These are phyloP conservation scores for Fusarium lyarnte DNA, from an alignment of 2,329 filamentous ascomycete genomes.

Conservation along the genomic window DNA sequence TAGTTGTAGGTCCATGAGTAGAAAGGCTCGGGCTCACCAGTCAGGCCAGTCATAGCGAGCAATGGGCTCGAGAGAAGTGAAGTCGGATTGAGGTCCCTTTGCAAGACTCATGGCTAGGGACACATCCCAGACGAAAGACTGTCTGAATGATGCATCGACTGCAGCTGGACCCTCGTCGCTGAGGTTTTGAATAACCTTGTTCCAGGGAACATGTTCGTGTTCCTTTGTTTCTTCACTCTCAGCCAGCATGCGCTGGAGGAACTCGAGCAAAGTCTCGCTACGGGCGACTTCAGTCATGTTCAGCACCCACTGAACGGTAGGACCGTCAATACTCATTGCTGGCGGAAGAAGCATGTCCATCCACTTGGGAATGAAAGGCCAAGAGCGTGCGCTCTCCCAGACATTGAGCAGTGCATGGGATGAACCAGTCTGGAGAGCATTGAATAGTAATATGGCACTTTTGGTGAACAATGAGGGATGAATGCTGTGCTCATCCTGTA, in stretches of 20 bases:
- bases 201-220: slow-evolving; percentile 50
- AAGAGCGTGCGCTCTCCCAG: slow-evolving; percentile 49
- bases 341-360: slow-evolving; percentile 48
- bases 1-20: background rate
- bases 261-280: slow-evolving; percentile 42
- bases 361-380: slow-evolving; percentile 52
- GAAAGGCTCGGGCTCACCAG: slow-evolving; percentile 42
- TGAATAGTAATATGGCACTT: slow-evolving; percentile 48
- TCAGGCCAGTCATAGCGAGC: slow-evolving; percentile 52
- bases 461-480: slow-evolving; percentile 45
- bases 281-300: slow-evolving; percentile 44
- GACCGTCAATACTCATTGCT: slow-evolving; percentile 51
- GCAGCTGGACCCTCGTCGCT: slow-evolving; percentile 47
- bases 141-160: slow-evolving; percentile 48
- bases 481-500: slow-evolving; percentile 37
- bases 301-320: slow-evolving; percentile 50
- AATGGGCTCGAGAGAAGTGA: slow-evolving; percentile 43
- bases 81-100: slow-evolving; percentile 23
- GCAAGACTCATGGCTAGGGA: slow-evolving; percentile 44
- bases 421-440: slow-evolving; percentile 45
- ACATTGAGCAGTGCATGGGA: slow-evolving; percentile 48
- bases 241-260: slow-evolving; percentile 41
- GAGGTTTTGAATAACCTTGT: slow-evolving; percentile 44
- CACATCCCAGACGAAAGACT: slow-evolving; percentile 53
- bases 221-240: slow-evolving; percentile 41